Evolutionary conservation across 371 early-diverging fungal genomes (phyloP).

Genomic region (Mortierella sp.): DNA sequence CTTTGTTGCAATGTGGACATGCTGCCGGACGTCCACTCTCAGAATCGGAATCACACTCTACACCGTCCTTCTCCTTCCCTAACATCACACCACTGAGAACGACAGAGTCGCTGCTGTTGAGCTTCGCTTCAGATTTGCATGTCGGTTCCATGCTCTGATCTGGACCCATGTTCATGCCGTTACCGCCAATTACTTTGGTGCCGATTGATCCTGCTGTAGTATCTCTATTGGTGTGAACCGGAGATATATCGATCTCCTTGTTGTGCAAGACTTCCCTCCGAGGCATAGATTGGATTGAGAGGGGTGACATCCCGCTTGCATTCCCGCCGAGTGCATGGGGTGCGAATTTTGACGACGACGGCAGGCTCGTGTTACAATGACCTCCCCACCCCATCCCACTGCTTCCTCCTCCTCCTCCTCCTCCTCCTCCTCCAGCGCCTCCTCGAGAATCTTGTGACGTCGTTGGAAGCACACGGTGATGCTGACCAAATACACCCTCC

Average conservation of each 20-base stretch:
- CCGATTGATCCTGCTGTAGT: background rate
- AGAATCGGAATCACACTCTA: constrained; percentile 19
- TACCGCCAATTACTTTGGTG: background rate
- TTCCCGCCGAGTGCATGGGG: too few species aligned
- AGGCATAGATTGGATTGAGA: constrained; percentile 6
- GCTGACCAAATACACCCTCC: background rate
- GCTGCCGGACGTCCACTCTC: constrained; percentile 19
- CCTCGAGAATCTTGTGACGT: constrained; percentile 18
- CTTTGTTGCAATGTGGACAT: constrained; percentile 39
- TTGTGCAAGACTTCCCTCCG: constrained; percentile 1
- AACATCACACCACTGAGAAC: background rate
- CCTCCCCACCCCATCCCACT: too few species aligned
- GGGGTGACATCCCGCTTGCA: constrained; percentile 11
- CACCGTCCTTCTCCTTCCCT: constrained; percentile 4
- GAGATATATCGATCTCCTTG: background rate
- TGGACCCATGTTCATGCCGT: constrained; percentile 14
- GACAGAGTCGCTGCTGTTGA: background rate
- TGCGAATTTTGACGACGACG: constrained; percentile 14
- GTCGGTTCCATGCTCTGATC: background rate
- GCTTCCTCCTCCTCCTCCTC: too few species aligned
- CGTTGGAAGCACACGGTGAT: constrained; percentile 7
- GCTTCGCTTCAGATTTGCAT: background rate
- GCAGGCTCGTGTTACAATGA: background rate
- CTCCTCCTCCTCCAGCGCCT: constrained; percentile 1
- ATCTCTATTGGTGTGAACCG: background rate